A percentile compares a stretch with the other conserved stretches of the same genome.
Evolutionary conservation across 305 asterid genomes (phyloP).

Genomic region (Solanum hybrid): DNA sequence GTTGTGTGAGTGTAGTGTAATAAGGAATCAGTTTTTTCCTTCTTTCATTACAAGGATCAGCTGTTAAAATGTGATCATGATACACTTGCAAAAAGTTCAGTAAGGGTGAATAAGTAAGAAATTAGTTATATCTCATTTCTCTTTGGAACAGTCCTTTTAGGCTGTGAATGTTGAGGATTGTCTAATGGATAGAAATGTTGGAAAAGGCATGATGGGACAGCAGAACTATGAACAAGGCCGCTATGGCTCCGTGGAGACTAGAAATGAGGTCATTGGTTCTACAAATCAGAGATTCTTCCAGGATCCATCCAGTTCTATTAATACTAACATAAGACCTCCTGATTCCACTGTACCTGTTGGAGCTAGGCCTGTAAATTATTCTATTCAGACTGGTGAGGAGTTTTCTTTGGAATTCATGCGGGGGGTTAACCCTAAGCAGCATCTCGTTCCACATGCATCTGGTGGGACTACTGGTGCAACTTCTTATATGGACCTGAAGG

Average conservation of each 20-base stretch:
- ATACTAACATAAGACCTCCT: slow-evolving; percentile 47
- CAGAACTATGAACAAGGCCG: slow-evolving; percentile 41
- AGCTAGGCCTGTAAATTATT: slow-evolving; percentile 69
- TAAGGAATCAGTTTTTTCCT: not conserved
- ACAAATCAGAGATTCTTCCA: slow-evolving; percentile 44
- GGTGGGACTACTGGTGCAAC: slow-evolving; percentile 38
- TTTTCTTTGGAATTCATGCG: slow-evolving; percentile 89
- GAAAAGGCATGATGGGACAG: slow-evolving; percentile 45
- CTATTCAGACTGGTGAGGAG: slow-evolving; percentile 95
- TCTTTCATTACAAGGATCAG: not conserved
- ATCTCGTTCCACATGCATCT: slow-evolving; percentile 37
- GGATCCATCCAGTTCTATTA: slow-evolving; percentile 56
- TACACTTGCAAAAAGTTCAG: not conserved
- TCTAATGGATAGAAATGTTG: slow-evolving; percentile 48
- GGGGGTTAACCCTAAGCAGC: slow-evolving; percentile 75
- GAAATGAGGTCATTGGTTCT: slow-evolving; percentile 52
- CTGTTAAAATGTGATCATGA: not conserved
- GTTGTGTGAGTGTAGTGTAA: not conserved
- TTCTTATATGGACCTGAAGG: slow-evolving; percentile 44
- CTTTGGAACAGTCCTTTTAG: not conserved
- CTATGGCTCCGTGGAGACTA: slow-evolving; percentile 40
- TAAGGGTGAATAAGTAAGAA: not conserved
- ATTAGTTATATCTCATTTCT: not conserved
- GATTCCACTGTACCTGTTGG: slow-evolving; percentile 39
- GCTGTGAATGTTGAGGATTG: not conserved